Base-by-base conservation (phyloP, 148 eudicot species). In the Talinum fruticosum region DNA sequence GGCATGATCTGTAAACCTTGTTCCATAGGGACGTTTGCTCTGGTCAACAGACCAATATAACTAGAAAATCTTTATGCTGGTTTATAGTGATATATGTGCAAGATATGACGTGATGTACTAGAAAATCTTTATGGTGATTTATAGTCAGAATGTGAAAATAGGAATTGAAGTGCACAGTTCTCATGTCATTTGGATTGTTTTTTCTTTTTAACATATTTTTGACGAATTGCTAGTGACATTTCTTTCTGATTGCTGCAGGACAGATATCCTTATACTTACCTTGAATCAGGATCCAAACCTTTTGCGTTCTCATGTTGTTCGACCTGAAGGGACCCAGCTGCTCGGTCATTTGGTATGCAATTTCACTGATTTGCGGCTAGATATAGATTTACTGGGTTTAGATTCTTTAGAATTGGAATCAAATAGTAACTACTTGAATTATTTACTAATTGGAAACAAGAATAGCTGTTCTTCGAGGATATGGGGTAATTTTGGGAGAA, bases 241-340 rank as follows among this genome's bases (percentile, higher is more conserved):
- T 87, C 69, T 73, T 76, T 84, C 47, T 87, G 61, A 86, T 90
- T 92, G 87, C 70, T 91, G 95, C 99, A 96, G 99, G 95, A 89
- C 99, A 89, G 99, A 96, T 86, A 96, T 93, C 74, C 93, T 96
- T 79, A 86, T 91, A 71, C 90, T 91, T 81, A 86, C 91, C 83
- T 67, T 91, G 78, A 96, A 87, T 85, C 99, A 91, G 83, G 99
- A 96, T 83, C 83, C 98, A 79, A 90, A 85, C 80, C 88, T 96
- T 83, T 86, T 91, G 89, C 98, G 93, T 34, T 84, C 95, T 65
- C 87, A 89, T 85, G 95, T 90, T 74, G 82, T 84, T 78, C 87
- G 91, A 57, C 95, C 86, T 76, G 97, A 96, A 71, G 99, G 98
- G 61, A 67, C 54, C 74, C 85, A 88, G 76, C 85, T 96, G 73